These are phyloP conservation scores for Pseudognaphalium luteoalbum DNA, from an alignment of 129 eudicot genomes.

Conservation along the genomic window DNA sequence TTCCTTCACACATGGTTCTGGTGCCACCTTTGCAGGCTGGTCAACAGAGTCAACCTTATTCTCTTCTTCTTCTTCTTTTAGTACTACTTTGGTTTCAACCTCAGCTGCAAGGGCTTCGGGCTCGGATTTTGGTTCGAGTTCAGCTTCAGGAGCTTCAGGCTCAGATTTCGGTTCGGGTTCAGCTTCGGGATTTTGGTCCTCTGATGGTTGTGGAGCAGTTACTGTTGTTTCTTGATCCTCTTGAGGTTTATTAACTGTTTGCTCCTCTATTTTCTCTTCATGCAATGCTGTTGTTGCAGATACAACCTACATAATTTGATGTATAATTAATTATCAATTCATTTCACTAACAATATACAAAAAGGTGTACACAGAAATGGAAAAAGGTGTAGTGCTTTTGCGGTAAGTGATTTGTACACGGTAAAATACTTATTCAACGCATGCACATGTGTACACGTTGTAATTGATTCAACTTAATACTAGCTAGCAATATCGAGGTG, in stretches of 20 bases:
- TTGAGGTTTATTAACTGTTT: slow-evolving; percentile 20
- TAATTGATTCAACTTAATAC: too few relatives aligned
- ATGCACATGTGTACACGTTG: too few relatives aligned
- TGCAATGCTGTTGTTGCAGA: slow-evolving; percentile 44
- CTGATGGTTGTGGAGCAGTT: slow-evolving; percentile 27
- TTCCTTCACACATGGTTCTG: slow-evolving; percentile 39
- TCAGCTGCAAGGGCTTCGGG: slow-evolving; percentile 38
- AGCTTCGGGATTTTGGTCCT: slow-evolving; percentile 20
- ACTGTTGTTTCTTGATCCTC: slow-evolving; percentile 14
- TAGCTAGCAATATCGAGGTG: too few relatives aligned
- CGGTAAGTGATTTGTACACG: not conserved
- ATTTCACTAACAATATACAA: not conserved
- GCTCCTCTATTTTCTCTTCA: slow-evolving; percentile 45
- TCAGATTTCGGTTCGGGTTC: slow-evolving; percentile 1
- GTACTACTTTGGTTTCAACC: slow-evolving; percentile 37
- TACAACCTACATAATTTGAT: slow-evolving; percentile 39
- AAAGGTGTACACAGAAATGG: not conserved
- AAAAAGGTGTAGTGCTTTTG: not conserved
- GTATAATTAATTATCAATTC: not conserved
- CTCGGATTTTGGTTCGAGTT: slow-evolving; percentile 21
- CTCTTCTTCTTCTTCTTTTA: slow-evolving; percentile 27
- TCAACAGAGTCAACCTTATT: slow-evolving; percentile 24
- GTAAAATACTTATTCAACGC: too few relatives aligned
- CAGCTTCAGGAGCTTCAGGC: slow-evolving; percentile 6
- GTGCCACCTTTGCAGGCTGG: slow-evolving; percentile 49